Evolutionary conservation across 176 grass and related monocot genomes (phyloP).

Genomic region (Raddia distichophylla): DNA sequence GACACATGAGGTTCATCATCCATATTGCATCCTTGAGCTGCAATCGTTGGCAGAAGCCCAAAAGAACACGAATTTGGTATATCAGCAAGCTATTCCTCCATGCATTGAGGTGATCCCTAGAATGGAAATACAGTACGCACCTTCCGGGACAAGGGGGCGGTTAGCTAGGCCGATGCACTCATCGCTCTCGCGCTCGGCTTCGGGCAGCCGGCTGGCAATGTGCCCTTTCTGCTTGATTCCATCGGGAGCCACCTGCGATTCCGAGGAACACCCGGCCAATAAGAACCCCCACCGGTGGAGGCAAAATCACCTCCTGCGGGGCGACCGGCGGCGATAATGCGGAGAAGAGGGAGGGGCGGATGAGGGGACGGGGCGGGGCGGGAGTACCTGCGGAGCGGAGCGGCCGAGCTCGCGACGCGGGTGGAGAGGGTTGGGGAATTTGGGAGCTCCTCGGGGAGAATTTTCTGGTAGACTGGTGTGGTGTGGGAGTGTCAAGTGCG

Average conservation of each 20-base stretch:
- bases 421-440: slow-evolving; percentile 56
- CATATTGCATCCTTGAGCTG: slow-evolving; percentile 37
- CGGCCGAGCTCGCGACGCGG: slow-evolving; percentile 31
- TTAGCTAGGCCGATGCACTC: slow-evolving; percentile 8
- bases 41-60: not conserved
- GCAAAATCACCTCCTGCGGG: not conserved
- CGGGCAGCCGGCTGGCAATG: slow-evolving; percentile 24
- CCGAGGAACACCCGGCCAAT: slow-evolving; percentile 8
- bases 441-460: slow-evolving; percentile 38
- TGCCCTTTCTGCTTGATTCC: slow-evolving; percentile 36
- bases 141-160: slow-evolving; percentile 29
- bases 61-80: not conserved
- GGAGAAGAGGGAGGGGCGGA: not conserved
- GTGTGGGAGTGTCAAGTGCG: not conserved
- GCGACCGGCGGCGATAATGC: slow-evolving; percentile 25
- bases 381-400: slow-evolving; percentile 37
- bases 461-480: slow-evolving; percentile 38
- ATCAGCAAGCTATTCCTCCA: not conserved
- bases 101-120: not conserved
- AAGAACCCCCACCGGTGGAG: slow-evolving; percentile 17
- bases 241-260: slow-evolving; percentile 46
- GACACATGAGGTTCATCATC: not conserved
- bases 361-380: not conserved
- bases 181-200: slow-evolving; percentile 20
- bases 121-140: slow-evolving; percentile 21